Base-by-base conservation (phyloP, 2,329 filamentous ascomycete species). In the Cladophialophora bantiana region DNA sequence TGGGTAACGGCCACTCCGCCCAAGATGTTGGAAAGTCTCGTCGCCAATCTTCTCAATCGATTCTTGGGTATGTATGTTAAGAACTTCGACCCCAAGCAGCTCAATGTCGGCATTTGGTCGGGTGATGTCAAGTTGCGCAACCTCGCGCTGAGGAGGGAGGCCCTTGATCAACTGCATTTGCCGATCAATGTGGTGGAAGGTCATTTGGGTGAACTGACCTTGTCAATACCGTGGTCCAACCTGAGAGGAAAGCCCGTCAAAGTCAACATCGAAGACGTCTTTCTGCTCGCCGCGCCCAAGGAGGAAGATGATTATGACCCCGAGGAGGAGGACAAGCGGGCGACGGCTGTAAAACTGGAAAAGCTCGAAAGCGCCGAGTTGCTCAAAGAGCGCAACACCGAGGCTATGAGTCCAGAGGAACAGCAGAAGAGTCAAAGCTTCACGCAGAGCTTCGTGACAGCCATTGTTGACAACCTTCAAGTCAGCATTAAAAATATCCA, bases 11-110 rank as follows among this genome's bases (percentile, higher is more conserved):
- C 88, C 83, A 77, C 77, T 74, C 74, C 79, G 78, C 79, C 82
- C 85, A 85, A 78, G 76, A 99, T 99, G 95, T 88, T 99, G 83
- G 95, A 99, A 86, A 92, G 94, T 73, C 86, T 99, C 74, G 95
- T 98, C 71, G 93, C 95, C 75, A 96, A 94, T 81, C 86, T 99
- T 84, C 90, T 99, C 75, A 99, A 99, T 84, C 91, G 96, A 84
- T 98, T 99, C 82, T 83, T 99, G 88, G 96, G 95, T 86, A 97
- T 98, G 91, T 99, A 99, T 80, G 94, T 99, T 80, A 94, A 96
- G 86, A 98, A 99, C 82, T 99, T 99, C 78, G 95, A 99, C 80
- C 93, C 95, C 62, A 91, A 93, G 75, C 95, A 99, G 83, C 86
- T 99, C 72, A 99, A 99, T 78, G 94, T 99, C 70, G 95, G 96